Evolutionary conservation across 2,329 filamentous ascomycete genomes (phyloP), one percentile per base, ranked within the genome.

Genomic region (Rhinocladiella mackenziei): DNA sequence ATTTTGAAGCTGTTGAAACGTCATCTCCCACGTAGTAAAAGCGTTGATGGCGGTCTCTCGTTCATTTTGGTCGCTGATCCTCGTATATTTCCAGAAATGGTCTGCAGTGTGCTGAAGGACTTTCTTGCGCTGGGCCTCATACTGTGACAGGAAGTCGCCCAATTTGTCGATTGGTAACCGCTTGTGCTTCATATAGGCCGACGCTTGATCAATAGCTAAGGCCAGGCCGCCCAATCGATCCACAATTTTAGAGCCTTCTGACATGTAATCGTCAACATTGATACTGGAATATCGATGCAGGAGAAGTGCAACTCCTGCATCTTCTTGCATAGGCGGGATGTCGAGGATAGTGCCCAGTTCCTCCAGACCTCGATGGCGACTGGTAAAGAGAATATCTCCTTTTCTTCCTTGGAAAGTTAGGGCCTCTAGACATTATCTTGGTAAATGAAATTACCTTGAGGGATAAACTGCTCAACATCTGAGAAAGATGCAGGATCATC

Each of bases 1-100:
- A n/a, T 29, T 7, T 3, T 13, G 20, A 8, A 39, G 14, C 14
- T 39, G 36, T 30, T 30, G 36, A 17, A 39, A 39, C 25, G 36
- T 29, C 36, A 39, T 39, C 23, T 39, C 36, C 36, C 36, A 39
- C 22, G 36, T 39, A 8, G 36, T 39, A 17, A 39, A 39, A 9
- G 36, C 36, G 17, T 30, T 39, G 14, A 39, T 25, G n/a, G 36
- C 36, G 25, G 36, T 39, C 20, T 39, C 11, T 8, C n/a, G 36
- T 5, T 17, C 36, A 18, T 17, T 29, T 28, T 28, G 22, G n/a
- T 39, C 36, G 10, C 15, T 19, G 18, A 39, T 39, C 6, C 30
- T 30, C 11, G 18, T 28, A 18, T 39, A 39, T 39, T 15, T 28
- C 36, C 36, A 39, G 14, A 39, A 39, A 14, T 39, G 20, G 13